These are phyloP conservation scores for Septoria linicola DNA, from an alignment of 2,329 filamentous ascomycete genomes.

Conservation along the genomic window DNA sequence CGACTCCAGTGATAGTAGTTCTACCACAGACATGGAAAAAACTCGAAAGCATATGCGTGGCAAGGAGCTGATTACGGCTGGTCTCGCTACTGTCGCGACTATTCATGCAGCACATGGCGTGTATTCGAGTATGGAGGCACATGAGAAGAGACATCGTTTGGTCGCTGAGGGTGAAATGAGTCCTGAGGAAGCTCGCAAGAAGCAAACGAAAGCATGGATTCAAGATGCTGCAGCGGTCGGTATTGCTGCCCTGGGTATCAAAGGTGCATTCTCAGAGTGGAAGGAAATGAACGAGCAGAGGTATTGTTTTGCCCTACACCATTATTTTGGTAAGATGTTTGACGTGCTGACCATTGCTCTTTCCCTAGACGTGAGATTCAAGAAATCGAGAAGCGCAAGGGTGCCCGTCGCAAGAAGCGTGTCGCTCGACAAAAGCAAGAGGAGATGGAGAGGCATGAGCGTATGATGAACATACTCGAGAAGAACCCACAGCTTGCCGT, in stretches of 20 bases:
- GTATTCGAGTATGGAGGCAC: slow-evolving; percentile 63
- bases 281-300: slow-evolving; percentile 65
- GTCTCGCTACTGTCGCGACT: slow-evolving; percentile 66
- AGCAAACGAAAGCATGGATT: slow-evolving; percentile 62
- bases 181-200: slow-evolving; percentile 60
- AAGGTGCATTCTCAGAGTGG: slow-evolving; percentile 65
- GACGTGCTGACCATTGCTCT: slow-evolving; percentile 26
- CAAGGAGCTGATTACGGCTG: slow-evolving; percentile 65
- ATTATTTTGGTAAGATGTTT: slow-evolving; percentile 7
- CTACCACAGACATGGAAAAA: slow-evolving; percentile 58
- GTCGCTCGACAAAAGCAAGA: slow-evolving; percentile 47
- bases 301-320: slow-evolving; percentile 41
- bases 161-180: slow-evolving; percentile 64
- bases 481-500: slow-evolving; percentile 33
- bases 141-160: slow-evolving; percentile 59
- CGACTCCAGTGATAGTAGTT: slow-evolving; percentile 37
- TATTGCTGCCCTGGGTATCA: slow-evolving; percentile 66
- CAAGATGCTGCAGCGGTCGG: slow-evolving; percentile 66
- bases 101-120: slow-evolving; percentile 67
- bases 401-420: slow-evolving; percentile 42
- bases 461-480: slow-evolving; percentile 38
- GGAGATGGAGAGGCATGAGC: slow-evolving; percentile 42
- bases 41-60: slow-evolving; percentile 63
- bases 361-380: slow-evolving; percentile 43
- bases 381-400: slow-evolving; percentile 52